Evolutionary conservation across 306 rosid genomes (phyloP).

Genomic region (Fragaria vesca): DNA sequence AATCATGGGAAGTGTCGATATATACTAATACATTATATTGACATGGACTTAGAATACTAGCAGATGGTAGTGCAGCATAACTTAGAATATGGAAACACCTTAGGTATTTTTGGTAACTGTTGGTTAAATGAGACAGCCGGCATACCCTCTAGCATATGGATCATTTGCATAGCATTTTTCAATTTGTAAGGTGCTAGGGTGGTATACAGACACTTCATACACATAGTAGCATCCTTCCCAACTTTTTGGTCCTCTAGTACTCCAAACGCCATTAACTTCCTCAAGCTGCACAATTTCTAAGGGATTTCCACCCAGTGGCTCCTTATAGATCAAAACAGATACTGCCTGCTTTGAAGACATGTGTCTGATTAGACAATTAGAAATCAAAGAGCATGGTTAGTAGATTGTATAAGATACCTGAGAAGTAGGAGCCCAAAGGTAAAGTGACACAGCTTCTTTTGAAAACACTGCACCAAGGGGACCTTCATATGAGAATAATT

Average conservation of each 20-base stretch:
- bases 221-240: slow-evolving; percentile 92
- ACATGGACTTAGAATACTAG: neutral
- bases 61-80: slow-evolving; percentile 12
- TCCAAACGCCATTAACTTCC: slow-evolving; percentile 87
- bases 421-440: slow-evolving; percentile 97
- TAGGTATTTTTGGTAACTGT: slow-evolving; percentile 30
- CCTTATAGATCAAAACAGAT: slow-evolving; percentile 54
- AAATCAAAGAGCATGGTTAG: neutral
- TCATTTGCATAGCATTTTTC: slow-evolving; percentile 82
- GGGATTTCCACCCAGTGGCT: slow-evolving; percentile 60
- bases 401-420: slow-evolving; percentile 44
- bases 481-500: slow-evolving; percentile 74
- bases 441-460: slow-evolving; percentile 65
- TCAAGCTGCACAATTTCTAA: slow-evolving; percentile 65
- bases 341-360: slow-evolving; percentile 49
- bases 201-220: slow-evolving; percentile 86
- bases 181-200: slow-evolving; percentile 66
- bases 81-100: slow-evolving; percentile 29
- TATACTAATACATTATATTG: slow-evolving; percentile 9
- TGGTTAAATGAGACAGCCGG: slow-evolving; percentile 27
- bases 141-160: slow-evolving; percentile 98
- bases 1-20: slow-evolving; percentile 11
- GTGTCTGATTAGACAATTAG: neutral
- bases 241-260: slow-evolving; percentile 63
- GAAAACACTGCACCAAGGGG: slow-evolving; percentile 80